Evolutionary conservation across 73 alveolate species (phyloP), one percentile per base, ranked within the genome.

Genomic region (Loxodes magnus): DNA sequence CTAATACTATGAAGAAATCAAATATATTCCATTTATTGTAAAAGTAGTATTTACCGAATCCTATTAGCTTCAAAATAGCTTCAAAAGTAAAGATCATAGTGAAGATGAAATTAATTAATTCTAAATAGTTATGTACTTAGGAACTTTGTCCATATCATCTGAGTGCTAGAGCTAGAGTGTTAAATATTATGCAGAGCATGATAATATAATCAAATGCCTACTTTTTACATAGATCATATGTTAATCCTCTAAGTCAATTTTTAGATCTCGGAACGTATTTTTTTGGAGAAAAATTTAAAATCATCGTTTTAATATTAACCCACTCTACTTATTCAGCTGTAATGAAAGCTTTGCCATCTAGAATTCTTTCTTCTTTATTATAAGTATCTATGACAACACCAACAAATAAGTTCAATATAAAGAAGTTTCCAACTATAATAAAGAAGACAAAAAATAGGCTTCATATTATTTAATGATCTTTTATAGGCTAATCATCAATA

Each of bases 1-100:
- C 84, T 3, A 67, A 25, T 3, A 92, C 98, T 15, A 92, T 97
- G 67, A 90, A 88, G 48, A 88, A 88, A 53, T 92, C 98, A 61
- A 92, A 92, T 57, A 43, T 53, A 65, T 92, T 92, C 96, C 97
- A 92, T 19, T 62, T 64, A 42, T 78, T 81, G 55, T 79, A 64
- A 56, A 92, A 92, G 67, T 88, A 92, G 29, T 80, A 74, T 2
- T 9, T 19, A 2, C 90, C 93, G 64, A 84, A 88, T n/a, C 96
- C 97, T 3, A 46, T 31, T 31, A 84, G 60, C 64, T 92, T 92
- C 43, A 92, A 35, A 16, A 84, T 4, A 20, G 87, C 67, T 65
- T 92, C 98, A 6, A 71, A 39, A 2, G 69, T 82, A 55, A 92
- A 92, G 28, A 88, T 49, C 5, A 70, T 71, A 2, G 94, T 84